Conservation (phyloP, 768 basidiomycete species). For the Postia placenta region DNA sequence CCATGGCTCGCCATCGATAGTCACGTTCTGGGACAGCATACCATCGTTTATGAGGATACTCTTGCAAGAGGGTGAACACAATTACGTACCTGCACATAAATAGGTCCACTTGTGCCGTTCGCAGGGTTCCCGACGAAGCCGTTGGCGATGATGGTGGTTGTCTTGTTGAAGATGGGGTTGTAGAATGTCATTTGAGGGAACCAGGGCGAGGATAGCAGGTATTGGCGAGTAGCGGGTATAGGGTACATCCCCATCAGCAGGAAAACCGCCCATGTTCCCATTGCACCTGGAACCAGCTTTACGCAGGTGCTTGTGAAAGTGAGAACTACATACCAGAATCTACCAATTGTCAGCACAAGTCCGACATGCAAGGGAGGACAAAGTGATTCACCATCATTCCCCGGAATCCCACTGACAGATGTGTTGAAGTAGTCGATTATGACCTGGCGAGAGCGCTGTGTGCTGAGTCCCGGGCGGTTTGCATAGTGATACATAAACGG, state of each 20-base stretch:
- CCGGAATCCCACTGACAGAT: constrained; percentile 49
- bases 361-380: neutral
- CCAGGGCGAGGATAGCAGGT: constrained; percentile 55
- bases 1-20: constrained; percentile 49
- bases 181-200: constrained; percentile 56
- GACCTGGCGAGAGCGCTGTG: constrained; percentile 48
- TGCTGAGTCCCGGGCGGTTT: constrained; percentile 52
- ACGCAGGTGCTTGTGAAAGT: neutral
- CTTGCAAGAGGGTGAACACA: neutral
- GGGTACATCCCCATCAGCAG: constrained; percentile 58
- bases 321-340: constrained; percentile 13
- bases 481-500: constrained; percentile 70
- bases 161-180: constrained; percentile 52
- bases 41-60: neutral
- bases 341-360: constrained; percentile 5
- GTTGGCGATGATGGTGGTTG: constrained; percentile 46
- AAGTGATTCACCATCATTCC: constrained; percentile 47
- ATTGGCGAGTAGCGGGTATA: constrained; percentile 52
- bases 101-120: constrained; percentile 39
- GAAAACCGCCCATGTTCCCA: constrained; percentile 57
- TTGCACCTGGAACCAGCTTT: constrained; percentile 40
- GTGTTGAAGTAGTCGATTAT: constrained; percentile 53
- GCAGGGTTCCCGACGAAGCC: constrained; percentile 48
- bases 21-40: constrained; percentile 39
- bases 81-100: constrained; percentile 47